Percentiles rank a stretch among this genome's conserved stretches.
Conservation (phyloP, 768 basidiomycete species). For the Leccinum incarnatum region DNA sequence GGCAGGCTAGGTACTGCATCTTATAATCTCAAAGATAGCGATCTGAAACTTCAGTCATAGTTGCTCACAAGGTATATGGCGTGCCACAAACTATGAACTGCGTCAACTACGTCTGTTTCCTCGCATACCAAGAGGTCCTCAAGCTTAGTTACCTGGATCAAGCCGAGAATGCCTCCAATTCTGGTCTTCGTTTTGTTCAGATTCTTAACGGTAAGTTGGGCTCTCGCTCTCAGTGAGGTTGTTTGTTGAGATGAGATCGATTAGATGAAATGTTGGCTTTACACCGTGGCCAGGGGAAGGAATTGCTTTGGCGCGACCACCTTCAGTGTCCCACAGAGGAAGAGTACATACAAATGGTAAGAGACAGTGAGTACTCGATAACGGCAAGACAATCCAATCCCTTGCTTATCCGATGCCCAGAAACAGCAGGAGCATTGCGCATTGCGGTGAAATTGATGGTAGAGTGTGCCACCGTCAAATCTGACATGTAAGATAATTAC, state of each 20-base stretch:
- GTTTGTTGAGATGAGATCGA: background rate
- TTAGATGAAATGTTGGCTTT: constrained; percentile 72
- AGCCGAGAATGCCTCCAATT: constrained; percentile 5
- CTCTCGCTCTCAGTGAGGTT: background rate
- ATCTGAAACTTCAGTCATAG: constrained; percentile 35
- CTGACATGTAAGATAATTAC: constrained; percentile 47
- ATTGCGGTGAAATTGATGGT: constrained; percentile 95
- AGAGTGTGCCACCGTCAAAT: constrained; percentile 68
- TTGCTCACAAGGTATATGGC: constrained; percentile 97
- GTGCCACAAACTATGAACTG: constrained; percentile 95
- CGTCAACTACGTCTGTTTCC: constrained; percentile 96
- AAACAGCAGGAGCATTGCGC: constrained; percentile 91
- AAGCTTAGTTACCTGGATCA: constrained; percentile 17
- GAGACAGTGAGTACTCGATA: constrained; percentile 63
- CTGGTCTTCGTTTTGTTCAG: constrained; percentile 53
- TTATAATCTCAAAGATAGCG: background rate
- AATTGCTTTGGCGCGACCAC: constrained; percentile 90
- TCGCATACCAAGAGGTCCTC: constrained; percentile 83
- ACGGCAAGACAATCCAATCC: background rate
- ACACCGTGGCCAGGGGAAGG: constrained; percentile 92
- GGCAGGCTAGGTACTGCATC: constrained; percentile 72
- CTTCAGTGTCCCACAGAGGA: constrained; percentile 90
- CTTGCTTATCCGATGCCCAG: constrained; percentile 39
- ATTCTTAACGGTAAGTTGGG: constrained; percentile 65
- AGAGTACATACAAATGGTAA: constrained; percentile 94